Conservation (phyloP, 352 stramenopile species). For the Phytopythium ostracodes region DNA sequence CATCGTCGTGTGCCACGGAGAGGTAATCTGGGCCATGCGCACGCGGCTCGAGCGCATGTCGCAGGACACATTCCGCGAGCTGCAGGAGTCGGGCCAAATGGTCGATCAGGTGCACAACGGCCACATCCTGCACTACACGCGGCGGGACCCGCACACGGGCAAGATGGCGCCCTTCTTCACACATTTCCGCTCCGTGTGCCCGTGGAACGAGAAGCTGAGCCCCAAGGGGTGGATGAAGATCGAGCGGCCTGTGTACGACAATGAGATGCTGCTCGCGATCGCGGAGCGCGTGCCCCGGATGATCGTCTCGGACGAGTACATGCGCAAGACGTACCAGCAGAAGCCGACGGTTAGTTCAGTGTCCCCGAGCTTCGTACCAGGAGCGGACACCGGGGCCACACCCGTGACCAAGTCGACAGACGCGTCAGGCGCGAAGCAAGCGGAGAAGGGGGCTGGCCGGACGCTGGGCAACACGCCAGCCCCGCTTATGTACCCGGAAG, state of each 20-base stretch:
- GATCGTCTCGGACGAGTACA: slow-evolving; percentile 88
- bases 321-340: slow-evolving; percentile 81
- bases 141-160: slow-evolving; percentile 62
- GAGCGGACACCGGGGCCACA: neutral
- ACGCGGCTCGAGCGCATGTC: slow-evolving; percentile 86
- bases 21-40: slow-evolving; percentile 90
- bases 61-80: slow-evolving; percentile 83
- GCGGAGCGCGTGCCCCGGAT: slow-evolving; percentile 81
- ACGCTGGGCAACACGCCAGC: slow-evolving; percentile 6
- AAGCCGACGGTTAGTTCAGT: slow-evolving; percentile 1
- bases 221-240: slow-evolving; percentile 89
- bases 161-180: slow-evolving; percentile 84
- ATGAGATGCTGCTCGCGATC: slow-evolving; percentile 81
- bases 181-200: slow-evolving; percentile 86
- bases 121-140: slow-evolving; percentile 86
- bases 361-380: neutral
- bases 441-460: neutral
- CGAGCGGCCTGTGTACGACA: slow-evolving; percentile 85
- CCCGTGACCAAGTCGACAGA: neutral
- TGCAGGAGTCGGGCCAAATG: slow-evolving; percentile 81
- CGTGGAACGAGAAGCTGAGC: slow-evolving; percentile 88
- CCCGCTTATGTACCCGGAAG: slow-evolving; percentile 40
- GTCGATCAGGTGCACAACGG: slow-evolving; percentile 90
- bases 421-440: neutral
- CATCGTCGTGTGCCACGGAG: slow-evolving; percentile 84